Evolutionary conservation across 177 flowering plant genomes (phyloP), one percentile per base, ranked within the genome.

Genomic region (Vitis hybrid): DNA sequence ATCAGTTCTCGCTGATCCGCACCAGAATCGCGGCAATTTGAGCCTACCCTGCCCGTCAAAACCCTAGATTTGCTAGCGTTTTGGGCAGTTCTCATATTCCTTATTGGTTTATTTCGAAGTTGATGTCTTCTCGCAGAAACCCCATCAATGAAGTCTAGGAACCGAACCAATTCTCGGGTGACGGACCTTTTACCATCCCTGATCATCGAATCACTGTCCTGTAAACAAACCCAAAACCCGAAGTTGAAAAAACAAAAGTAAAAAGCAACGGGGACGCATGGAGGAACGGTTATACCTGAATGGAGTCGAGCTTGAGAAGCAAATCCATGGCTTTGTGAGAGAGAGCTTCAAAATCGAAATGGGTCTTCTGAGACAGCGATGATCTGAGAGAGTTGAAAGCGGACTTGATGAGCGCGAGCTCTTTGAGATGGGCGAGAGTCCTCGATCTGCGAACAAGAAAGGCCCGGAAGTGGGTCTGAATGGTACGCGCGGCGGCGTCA

Each of bases 371-470:
- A 5, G 88, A 77, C 57, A 88, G 50, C 1, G 88, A 86, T 13
- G 86, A 81, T 75, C 85, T 83, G 72, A 94, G 89, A 60, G 73
- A 52, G 52, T 65, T 77, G 72, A 89, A 82, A 45, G 69, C 45
- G 18, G 97, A 81, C 73, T 88, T 92, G 78, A 92, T 78, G 14
- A 78, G 26, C 15, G 97, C 93, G 45, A 94, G 89, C 18, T 86
- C 81, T 67, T 89, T 85, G 69, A 94, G 89, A 69, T 88, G 82
- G 3, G 94, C 67, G n/a, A 94, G 91, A 50, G 93, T 82, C 40
- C 80, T 79, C 1, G 98, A 92, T 84, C 98, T 86, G 64, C 92
- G 91, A 65, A 83, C 91, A 6, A 94, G 91, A 75, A 83, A 88
- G 11, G 86, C 84, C 10, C 98, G 80, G 77, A 91, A 94, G 72